Base-by-base conservation (phyloP, 2,329 filamentous ascomycete species). In the Penicillium sp. region DNA sequence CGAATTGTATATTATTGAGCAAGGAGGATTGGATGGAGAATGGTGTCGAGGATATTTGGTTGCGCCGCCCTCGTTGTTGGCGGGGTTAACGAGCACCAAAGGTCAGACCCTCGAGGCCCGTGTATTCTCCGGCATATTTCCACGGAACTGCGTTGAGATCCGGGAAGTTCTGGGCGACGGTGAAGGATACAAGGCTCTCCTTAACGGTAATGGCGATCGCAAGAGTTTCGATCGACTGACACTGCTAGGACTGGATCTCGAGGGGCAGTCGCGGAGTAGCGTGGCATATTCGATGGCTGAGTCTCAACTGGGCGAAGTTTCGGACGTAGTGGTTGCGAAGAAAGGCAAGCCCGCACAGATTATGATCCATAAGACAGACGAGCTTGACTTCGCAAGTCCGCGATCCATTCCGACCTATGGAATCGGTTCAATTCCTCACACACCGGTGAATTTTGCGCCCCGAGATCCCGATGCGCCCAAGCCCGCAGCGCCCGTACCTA, bases 91-190 rank as follows among this genome's bases (percentile, higher is more conserved):
- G 11, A 93, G 90, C 60, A 87, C 90, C 68, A 93, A 92, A 74
- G 93, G 95, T 48, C 92, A 97, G 75, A 96, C 93, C 0, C 86
- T 98, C 31, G 93, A 98, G 78, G 92, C 93, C 58, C 88, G 95
- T 63, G 95, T 99, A 57, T 99, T 98, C 73, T 96, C 93, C n/a
- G 95, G 95, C 67, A 96, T 99, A 69, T 99, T 99, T 72, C 95
- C 95, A 11, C 85, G 90, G 64, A 95, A 89, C 73, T 99, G 93
- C 68, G 93, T 99, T 57, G 92, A 99, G 76, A 88, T 99, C 58
- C 88, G 93, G 64, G 95, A 99, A 78, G 87, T 96, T 54, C 83
- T 99, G 35, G 92, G 91, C 59, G 92, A 93, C 60, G 79, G 81
- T 5, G 88, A 89, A 31, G 69, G 66, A 48, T 67, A 69, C 29